phyloP scores from a whole-genome alignment of 352 stramenopile species.

The Phytophthora hibernalis region DNA sequence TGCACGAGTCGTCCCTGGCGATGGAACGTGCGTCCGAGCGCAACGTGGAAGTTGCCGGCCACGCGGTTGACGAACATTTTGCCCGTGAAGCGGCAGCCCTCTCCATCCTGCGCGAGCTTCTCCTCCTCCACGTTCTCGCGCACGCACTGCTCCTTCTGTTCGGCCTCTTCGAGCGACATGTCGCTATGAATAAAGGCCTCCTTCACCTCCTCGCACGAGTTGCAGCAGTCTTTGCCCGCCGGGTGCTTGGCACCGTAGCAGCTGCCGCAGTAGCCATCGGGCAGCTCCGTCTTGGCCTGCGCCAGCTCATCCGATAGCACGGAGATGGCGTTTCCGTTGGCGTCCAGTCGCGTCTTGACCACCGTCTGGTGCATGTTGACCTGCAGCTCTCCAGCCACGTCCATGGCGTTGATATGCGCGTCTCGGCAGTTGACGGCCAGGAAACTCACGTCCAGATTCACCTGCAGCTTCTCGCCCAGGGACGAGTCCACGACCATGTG shows the following conservation, averaged over 20 bases:
- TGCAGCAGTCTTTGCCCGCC: conserved; percentile 76
- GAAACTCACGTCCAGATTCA: conserved; percentile 99
- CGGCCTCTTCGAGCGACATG: conserved; percentile 75
- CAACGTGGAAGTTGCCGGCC: conserved; percentile 87
- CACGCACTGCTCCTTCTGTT: conserved; percentile 81
- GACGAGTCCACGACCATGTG: conserved; percentile 97
- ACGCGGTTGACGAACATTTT: conserved; percentile 90
- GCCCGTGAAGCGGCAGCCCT: conserved; percentile 81
- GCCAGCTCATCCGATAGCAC: conserved; percentile 38
- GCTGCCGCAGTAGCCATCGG: conserved; percentile 93
- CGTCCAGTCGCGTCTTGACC: conserved; percentile 91
- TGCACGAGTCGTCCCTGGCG: conserved; percentile 80
- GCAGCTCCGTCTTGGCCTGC: conserved; percentile 54
- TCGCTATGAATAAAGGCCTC: conserved; percentile 83
- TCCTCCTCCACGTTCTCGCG: conserved; percentile 72
- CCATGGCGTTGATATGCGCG: conserved; percentile 98
- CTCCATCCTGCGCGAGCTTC: conserved; percentile 75
- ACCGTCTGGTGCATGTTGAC: conserved; percentile 97
- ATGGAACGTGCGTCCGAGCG: conserved; percentile 83
- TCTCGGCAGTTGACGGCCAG: conserved; percentile 96
- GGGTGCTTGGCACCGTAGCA: conserved; percentile 93
- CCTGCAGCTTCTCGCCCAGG: conserved; percentile 94
- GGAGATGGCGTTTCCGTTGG: conserved; percentile 71
- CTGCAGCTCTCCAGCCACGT: conserved; percentile 98
- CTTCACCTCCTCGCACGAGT: conserved; percentile 86